These are phyloP conservation scores for Ettlia oleoabundans DNA, from an alignment of 139 green algal species.

Conservation along the genomic window DNA sequence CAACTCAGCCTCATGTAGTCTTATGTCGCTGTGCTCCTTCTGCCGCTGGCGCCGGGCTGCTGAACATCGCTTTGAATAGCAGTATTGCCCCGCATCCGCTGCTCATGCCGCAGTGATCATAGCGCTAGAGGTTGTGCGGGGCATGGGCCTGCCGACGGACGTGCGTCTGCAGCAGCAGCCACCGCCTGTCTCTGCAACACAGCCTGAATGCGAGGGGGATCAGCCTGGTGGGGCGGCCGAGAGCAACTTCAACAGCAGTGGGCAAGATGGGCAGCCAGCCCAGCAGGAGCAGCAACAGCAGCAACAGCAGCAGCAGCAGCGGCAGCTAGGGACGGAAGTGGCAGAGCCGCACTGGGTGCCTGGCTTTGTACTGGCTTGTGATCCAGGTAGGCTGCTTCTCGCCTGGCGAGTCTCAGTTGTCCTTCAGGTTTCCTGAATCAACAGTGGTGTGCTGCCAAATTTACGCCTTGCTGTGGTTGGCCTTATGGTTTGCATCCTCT, in stretches of 20 bases:
- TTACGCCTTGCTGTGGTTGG: no score
- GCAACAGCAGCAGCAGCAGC: background rate
- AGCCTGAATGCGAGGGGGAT: no score
- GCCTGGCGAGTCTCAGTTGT: no score
- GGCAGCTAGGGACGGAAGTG: background rate
- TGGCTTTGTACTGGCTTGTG: constrained; percentile 10
- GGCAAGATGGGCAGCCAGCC: no score
- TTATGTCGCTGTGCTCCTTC: background rate
- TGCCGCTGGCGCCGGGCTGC: no score
- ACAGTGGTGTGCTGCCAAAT: no score
- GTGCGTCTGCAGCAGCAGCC: constrained; percentile 23
- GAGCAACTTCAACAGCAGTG: no score
- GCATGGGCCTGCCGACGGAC: constrained; percentile 37
- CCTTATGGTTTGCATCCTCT: background rate
- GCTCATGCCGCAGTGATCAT: constrained; percentile 10
- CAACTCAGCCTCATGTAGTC: background rate
- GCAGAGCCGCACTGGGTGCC: background rate
- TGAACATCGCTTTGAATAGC: no score
- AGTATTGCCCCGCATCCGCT: no score
- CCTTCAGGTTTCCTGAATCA: no score
- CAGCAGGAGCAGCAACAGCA: background rate
- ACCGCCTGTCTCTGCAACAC: background rate
- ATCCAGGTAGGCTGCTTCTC: no score
- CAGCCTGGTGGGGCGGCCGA: no score
- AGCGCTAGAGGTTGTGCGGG: constrained; percentile 57